Base-by-base conservation (phyloP, 257 asterid genomes). In the Primulina huaijiensis region DNA sequence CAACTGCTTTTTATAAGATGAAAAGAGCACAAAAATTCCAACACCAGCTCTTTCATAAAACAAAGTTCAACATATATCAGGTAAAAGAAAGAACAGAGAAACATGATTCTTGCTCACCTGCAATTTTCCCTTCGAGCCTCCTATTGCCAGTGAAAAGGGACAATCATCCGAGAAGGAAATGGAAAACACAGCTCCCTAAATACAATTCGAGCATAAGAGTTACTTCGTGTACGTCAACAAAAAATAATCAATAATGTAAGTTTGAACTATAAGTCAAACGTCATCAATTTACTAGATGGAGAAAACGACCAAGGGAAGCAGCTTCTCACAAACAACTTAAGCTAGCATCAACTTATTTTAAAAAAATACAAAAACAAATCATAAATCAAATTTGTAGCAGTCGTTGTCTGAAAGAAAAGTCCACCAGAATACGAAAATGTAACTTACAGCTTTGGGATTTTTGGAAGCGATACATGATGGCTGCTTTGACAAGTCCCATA, bases 401-500 rank as follows among this genome's bases (percentile, higher is more conserved):
- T 27, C 59, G 19, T 37, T 25, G 37, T 8, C 8, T 35, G 55
- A 8, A 59, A 27, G 55, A 43, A 14, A 23, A 7, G 16, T 60
- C 38, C 8, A 38, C 35, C 16, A 30, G 14, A 53, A 72, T 9
- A 20, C 3, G 2, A 31, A 57, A 56, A 33, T 62, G 64, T 17
- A 33, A 72, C 81, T 29, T 80, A 85, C 90, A 7, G 86, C 82
- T 78, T 80, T 78, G 19, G 80, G 84, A 74, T 85, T 85, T 73
- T 52, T 82, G 8, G 87, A 72, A 35, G 90, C 72, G 14, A 82
- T 25, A 68, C 86, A 82, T 16, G 99, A 85, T 46, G 96, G 97
- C 71, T 85, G 83, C 63, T 80, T 77, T 35, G 96, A 86, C 77
- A 94, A 69, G 82, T 94, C 96, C 99, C 99, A 94, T 21, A 94